A percentile compares a stretch with the other conserved stretches of the same genome.
Conservation (phyloP, 164 flowering plant species). For the Vitis labrusca region DNA sequence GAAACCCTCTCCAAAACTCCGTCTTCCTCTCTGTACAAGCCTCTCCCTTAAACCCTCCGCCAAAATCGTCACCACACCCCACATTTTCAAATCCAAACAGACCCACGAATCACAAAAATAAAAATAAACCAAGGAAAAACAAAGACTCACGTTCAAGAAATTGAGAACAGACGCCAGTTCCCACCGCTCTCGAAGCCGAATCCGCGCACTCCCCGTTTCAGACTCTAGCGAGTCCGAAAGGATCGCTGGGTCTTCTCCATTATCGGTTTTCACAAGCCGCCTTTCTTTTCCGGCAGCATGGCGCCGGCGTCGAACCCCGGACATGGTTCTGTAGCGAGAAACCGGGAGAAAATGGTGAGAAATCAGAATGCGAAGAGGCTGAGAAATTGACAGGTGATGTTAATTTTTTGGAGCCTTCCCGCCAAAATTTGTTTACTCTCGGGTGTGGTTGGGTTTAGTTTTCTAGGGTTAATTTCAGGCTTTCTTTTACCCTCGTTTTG, state of each 20-base stretch:
- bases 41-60: not conserved
- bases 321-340: too few relatives aligned
- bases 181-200: slow-evolving; percentile 67
- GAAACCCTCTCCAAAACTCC: too few relatives aligned
- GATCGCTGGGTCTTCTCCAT: not conserved
- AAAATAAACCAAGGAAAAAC: not conserved
- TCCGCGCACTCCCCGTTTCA: slow-evolving; percentile 25
- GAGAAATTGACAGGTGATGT: not conserved
- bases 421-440: slow-evolving; percentile 10
- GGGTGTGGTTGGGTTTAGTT: slow-evolving; percentile 1
- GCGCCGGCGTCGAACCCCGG: not conserved
- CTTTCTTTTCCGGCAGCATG: not conserved
- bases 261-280: not conserved
- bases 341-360: not conserved
- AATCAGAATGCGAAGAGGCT: not conserved
- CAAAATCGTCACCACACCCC: not conserved
- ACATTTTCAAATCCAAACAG: not conserved
- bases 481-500: not conserved
- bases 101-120: not conserved
- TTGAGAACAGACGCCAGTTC: slow-evolving; percentile 89
- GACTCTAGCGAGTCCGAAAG: slow-evolving; percentile 8
- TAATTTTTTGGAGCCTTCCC: slow-evolving; percentile 6
- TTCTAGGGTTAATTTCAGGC: slow-evolving; percentile 8
- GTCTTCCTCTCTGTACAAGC: too few relatives aligned
- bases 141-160: slow-evolving; percentile 54